Evolutionary conservation across 2,329 filamentous ascomycete genomes (phyloP).

Genomic region (Raffaelea albimanens): DNA sequence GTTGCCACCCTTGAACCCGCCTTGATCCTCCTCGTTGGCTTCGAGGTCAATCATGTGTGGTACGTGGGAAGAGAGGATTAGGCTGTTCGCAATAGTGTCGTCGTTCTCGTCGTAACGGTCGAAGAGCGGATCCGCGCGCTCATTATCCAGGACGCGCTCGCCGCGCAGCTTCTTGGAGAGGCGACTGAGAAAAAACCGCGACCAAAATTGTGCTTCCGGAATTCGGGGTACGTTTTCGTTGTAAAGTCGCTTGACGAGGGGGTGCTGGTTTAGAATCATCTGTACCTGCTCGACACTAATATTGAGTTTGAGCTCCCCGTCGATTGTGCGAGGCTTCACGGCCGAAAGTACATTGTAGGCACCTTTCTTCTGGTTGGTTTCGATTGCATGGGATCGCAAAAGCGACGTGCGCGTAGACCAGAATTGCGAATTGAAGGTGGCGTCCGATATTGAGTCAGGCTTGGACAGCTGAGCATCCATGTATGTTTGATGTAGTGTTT

Average conservation of each 20-base stretch:
- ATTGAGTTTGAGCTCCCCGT: conserved; percentile 63
- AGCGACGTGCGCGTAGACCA: conserved; percentile 85
- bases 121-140: conserved; percentile 67
- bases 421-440: conserved; percentile 83
- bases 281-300: conserved; percentile 88
- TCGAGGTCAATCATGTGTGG: conserved; percentile 88
- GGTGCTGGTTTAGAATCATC: conserved; percentile 87
- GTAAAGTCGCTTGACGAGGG: conserved; percentile 80
- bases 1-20: conserved; percentile 72
- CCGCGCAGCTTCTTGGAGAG: conserved; percentile 87
- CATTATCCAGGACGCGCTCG: conserved; percentile 71
- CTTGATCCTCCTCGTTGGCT: conserved; percentile 91
- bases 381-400: conserved; percentile 82
- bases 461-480: conserved; percentile 76
- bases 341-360: conserved; percentile 90
- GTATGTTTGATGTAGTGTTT: conserved; percentile 70
- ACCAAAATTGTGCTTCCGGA: conserved; percentile 79
- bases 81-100: conserved; percentile 45
- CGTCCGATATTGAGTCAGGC: conserved; percentile 70
- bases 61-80: conserved; percentile 54
- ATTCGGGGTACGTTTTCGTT: conserved; percentile 85
- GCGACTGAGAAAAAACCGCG: conserved; percentile 83
- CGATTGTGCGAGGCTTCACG: conserved; percentile 70
- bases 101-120: conserved; percentile 74
- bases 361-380: conserved; percentile 75